A percentile compares a stretch with the other conserved stretches of the same genome.
Evolutionary conservation across 2,329 filamentous ascomycete genomes (phyloP).

Genomic region (Myriosclerotinia curreyana): DNA sequence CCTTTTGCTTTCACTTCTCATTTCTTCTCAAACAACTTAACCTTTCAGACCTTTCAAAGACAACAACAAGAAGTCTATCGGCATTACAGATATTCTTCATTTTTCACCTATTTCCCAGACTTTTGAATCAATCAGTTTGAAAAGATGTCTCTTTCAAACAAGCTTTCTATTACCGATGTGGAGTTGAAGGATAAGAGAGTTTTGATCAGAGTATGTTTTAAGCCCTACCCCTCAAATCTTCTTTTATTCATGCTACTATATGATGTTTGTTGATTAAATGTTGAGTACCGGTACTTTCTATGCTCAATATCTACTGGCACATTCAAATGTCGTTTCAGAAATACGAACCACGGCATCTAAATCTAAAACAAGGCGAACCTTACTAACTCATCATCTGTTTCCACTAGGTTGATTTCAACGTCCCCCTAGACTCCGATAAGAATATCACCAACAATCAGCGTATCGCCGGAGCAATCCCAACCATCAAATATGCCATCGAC

Average conservation of each 20-base stretch:
- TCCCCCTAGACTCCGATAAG: conserved; percentile 88
- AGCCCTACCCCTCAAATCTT: background rate
- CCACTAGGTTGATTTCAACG: conserved; percentile 95
- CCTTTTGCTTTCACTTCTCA: conserved; percentile 27
- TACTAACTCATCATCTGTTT: conserved; percentile 29
- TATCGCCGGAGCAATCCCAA: conserved; percentile 91
- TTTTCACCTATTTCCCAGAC: background rate
- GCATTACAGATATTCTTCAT: background rate
- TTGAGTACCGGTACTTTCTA: background rate
- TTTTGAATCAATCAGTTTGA: conserved; percentile 13
- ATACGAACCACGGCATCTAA: conserved; percentile 11
- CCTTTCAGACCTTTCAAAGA: background rate
- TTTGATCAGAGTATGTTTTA: conserved; percentile 80
- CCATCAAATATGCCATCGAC: conserved; percentile 91
- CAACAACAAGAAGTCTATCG: conserved; percentile 3
- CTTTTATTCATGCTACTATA: background rate
- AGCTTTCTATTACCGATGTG: conserved; percentile 93
- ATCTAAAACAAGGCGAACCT: background rate
- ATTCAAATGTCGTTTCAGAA: too few relatives aligned
- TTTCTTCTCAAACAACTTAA: conserved; percentile 13
- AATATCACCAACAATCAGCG: conserved; percentile 98
- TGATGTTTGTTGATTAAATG: too few relatives aligned
- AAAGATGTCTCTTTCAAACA: conserved; percentile 94
- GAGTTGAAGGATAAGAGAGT: conserved; percentile 98
- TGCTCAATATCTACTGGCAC: background rate